Conservation (phyloP, 2,329 filamentous ascomycete species). For the Phoma sp. region DNA sequence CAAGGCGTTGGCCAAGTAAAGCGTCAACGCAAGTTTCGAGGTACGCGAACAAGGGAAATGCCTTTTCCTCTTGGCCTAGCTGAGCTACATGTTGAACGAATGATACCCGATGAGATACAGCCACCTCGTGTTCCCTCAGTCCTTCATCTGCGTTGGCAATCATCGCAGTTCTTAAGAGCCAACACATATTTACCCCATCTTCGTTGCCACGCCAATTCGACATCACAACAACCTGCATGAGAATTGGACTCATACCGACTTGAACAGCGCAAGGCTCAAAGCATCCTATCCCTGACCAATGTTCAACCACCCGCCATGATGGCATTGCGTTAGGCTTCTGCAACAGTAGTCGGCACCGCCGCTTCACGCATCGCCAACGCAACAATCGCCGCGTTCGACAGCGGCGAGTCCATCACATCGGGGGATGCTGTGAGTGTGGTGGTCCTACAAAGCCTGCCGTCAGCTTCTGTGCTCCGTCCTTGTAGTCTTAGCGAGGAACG, state of each 20-base stretch:
- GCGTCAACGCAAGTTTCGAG: neutral
- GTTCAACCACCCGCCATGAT: too few relatives aligned
- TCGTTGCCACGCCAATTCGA: too few relatives aligned
- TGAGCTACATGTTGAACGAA: slow-evolving; percentile 11
- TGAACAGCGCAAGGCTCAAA: too few relatives aligned
- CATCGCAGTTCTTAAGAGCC: too few relatives aligned
- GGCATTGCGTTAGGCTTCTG: too few relatives aligned
- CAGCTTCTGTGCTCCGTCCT: too few relatives aligned
- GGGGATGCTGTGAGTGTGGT: too few relatives aligned
- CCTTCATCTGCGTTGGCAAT: neutral
- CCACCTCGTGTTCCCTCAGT: neutral
- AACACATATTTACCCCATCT: too few relatives aligned
- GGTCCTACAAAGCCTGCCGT: neutral
- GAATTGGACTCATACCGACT: too few relatives aligned
- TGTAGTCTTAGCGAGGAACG: too few relatives aligned
- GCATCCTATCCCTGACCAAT: too few relatives aligned
- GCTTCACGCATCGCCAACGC: neutral
- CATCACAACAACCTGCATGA: too few relatives aligned
- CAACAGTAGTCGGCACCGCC: neutral
- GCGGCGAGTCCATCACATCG: neutral
- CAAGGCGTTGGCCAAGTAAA: slow-evolving; percentile 60
- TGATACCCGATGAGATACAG: slow-evolving; percentile 12
- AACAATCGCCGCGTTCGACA: neutral
- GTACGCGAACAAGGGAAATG: neutral
- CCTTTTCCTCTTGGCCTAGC: neutral